Conservation (phyloP, 495 filamentous ascomycete genomes). For the Durotheca rogersii region DNA sequence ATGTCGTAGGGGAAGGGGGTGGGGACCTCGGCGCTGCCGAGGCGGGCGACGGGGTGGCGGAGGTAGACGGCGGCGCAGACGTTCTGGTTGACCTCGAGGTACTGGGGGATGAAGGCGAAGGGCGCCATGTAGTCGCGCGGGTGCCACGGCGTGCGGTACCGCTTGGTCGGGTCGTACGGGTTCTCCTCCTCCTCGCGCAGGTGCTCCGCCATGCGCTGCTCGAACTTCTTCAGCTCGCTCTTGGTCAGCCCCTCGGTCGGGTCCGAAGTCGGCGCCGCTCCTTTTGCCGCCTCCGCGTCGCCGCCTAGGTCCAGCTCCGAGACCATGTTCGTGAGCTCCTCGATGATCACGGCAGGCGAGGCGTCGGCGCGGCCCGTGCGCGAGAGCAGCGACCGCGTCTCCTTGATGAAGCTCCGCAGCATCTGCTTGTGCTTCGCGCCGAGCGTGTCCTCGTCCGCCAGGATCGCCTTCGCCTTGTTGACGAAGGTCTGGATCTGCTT, state of each 20-base stretch:
- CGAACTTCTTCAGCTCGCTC: conserved; percentile 38
- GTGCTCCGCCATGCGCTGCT: conserved; percentile 31
- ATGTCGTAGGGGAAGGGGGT: conserved; percentile 69
- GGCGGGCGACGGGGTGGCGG: conserved; percentile 89
- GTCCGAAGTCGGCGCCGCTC: neutral
- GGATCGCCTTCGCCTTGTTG: conserved; percentile 31
- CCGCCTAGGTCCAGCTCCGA: conserved; percentile 20
- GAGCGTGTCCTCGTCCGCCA: conserved; percentile 14
- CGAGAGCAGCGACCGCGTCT: conserved; percentile 32
- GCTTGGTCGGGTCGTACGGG: conserved; percentile 71
- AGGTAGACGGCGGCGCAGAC: conserved; percentile 95
- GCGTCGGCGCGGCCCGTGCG: conserved; percentile 19
- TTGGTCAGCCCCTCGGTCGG: conserved; percentile 38
- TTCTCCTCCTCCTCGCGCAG: conserved; percentile 56
- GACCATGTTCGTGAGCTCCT: conserved; percentile 34
- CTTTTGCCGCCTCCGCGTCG: neutral
- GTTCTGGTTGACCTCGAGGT: conserved; percentile 95
- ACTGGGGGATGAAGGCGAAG: conserved; percentile 92
- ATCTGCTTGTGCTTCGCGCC: conserved; percentile 39
- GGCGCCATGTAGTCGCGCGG: conserved; percentile 85
- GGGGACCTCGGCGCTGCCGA: conserved; percentile 85
- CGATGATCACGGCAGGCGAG: conserved; percentile 24
- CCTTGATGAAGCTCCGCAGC: conserved; percentile 37
- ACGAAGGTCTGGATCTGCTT: conserved; percentile 30
- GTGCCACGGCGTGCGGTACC: conserved; percentile 87